Evolutionary conservation across 345 rosid species (phyloP).

Genomic region (Salix arbutifolia): DNA sequence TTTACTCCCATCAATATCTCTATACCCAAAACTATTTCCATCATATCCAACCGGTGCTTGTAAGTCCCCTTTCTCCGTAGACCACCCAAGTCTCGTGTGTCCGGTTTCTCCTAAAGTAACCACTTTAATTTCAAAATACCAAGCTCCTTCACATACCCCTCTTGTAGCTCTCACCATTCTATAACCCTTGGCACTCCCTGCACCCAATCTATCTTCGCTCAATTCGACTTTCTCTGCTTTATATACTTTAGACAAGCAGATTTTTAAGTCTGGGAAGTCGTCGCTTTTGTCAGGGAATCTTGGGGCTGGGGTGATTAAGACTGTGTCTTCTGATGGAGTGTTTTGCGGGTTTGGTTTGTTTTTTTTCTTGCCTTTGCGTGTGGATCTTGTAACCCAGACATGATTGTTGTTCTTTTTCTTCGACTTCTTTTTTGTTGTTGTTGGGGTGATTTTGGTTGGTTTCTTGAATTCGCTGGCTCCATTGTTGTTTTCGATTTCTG

Average conservation of each 20-base stretch:
- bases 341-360: constrained; percentile 55
- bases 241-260: constrained; percentile 80
- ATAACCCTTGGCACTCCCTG: constrained; percentile 87
- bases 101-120: constrained; percentile 80
- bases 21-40: constrained; percentile 81
- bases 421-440: constrained; percentile 49
- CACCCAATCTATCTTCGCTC: constrained; percentile 74
- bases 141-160: constrained; percentile 90
- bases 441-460: constrained; percentile 9
- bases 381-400: constrained; percentile 81
- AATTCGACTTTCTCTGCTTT: constrained; percentile 97
- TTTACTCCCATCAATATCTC: constrained; percentile 97
- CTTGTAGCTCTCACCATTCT: constrained; percentile 97
- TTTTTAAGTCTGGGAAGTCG: constrained; percentile 60
- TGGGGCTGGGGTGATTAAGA: constrained; percentile 68
- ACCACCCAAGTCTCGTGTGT: constrained; percentile 93
- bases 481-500: constrained; percentile 6
- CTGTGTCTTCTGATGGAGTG: constrained; percentile 58
- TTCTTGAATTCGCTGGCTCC: constrained; percentile 3
- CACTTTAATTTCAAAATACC: constrained; percentile 90
- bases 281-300: constrained; percentile 77
- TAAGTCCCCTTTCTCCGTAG: constrained; percentile 90
- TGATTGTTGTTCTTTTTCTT: constrained; percentile 80
- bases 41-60: constrained; percentile 98
- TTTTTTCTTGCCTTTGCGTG: constrained; percentile 93